phyloP scores from a whole-genome alignment of 164 flowering plant genomes.

The Liriodendron chinense region DNA sequence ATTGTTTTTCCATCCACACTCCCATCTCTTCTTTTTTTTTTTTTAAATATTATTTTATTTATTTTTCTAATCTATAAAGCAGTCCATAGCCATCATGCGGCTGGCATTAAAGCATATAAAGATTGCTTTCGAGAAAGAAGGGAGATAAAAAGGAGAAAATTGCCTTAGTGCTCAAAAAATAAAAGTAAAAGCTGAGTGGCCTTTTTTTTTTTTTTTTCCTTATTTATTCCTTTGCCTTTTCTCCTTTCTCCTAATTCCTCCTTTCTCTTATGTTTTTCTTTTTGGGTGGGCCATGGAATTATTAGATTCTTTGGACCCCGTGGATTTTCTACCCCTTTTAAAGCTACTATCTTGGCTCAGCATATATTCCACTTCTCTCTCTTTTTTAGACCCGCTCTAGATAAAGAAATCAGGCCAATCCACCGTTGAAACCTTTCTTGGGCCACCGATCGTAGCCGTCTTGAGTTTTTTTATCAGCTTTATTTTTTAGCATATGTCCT shows the following conservation, averaged over 20 bases:
- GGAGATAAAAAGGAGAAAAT: background rate
- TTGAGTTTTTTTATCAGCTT: too few relatives aligned
- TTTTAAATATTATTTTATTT: background rate
- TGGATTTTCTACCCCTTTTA: background rate
- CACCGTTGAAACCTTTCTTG: too few relatives aligned
- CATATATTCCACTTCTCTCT: too few relatives aligned
- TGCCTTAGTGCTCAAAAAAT: background rate
- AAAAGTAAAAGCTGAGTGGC: background rate
- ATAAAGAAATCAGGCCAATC: too few relatives aligned
- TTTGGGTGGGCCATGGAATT: background rate
- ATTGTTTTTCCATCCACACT: background rate
- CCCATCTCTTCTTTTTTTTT: background rate
- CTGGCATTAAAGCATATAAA: background rate
- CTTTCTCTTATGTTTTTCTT: background rate
- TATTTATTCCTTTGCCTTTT: background rate
- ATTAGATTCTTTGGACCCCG: constrained; percentile 5
- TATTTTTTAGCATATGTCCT: too few relatives aligned
- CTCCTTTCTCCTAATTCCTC: background rate
- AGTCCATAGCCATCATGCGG: background rate
- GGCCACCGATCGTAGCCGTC: too few relatives aligned
- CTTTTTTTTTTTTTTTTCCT: background rate
- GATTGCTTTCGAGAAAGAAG: background rate
- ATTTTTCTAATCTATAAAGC: background rate
- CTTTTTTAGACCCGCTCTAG: too few relatives aligned
- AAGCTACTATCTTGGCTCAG: background rate